Evolutionary conservation across 1,284 basidiomycete genomes (phyloP), one percentile per base, ranked within the genome.

Genomic region (Ceratobasidium sp.): DNA sequence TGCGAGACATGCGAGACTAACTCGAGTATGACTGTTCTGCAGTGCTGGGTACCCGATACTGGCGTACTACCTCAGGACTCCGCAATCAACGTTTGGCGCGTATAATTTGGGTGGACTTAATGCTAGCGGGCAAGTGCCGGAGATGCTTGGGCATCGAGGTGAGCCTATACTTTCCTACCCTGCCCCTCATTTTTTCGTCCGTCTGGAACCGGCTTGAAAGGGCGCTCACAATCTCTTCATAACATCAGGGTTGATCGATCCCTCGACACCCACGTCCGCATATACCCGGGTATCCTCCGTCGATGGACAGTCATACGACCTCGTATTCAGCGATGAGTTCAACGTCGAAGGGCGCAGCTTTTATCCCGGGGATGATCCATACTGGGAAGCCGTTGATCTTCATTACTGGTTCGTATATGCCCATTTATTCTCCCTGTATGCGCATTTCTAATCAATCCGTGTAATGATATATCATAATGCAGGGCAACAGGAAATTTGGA

Each of bases 361-460:
- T 85, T 97, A 93, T 84, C 86, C n/a, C 87, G 63, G 67, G 2
- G 89, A 91, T 77, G 90, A 91, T 80, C 87, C 90, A 5, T 92
- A 91, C 82, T 93, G 93, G 94, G 93, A 94, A 84, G 93, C 93
- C 4, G 91, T 88, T 20, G 91, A 95, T 82, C 84, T 94, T 28
- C 91, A 94, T 84, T 94, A 94, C 83, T 94, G 93, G 93, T 89
- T 87, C 77, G 78, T 51, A n/a, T n/a, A n/a, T 53, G 13, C 12
- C 33, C 26, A 40, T 73, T 26, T 80, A 81, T 55, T 93, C 94
- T 13, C 44, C 7, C 40, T 28, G 1, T 12, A 40, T 26, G 15
- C 18, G 53, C 15, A 7, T 55, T n/a, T 2, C 60, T 63, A 18
- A 63, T 26, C n/a, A 42, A 4, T 23, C n/a, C n/a, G n/a, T n/a